These are phyloP conservation scores for Dictyostelium capitatum DNA, from an alignment of 78 protist species.

Conservation along the genomic window DNA sequence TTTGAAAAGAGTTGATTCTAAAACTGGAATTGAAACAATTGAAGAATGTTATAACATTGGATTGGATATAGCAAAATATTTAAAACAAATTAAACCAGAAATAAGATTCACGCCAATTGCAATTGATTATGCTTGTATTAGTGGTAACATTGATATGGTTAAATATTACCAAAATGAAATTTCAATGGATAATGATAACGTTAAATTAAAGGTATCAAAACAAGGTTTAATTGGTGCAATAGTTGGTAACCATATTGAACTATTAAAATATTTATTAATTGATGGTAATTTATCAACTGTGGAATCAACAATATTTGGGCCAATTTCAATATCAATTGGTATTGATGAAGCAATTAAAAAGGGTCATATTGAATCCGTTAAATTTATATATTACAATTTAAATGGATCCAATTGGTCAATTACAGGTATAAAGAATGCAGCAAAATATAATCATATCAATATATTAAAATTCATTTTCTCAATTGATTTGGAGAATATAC, in stretches of 20 bases:
- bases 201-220: not conserved
- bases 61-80: not conserved
- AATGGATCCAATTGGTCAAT: not conserved
- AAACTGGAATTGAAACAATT: not conserved
- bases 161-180: not conserved
- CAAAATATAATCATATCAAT: not conserved
- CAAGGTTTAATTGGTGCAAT: not conserved
- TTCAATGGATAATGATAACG: not conserved
- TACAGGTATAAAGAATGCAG: not conserved
- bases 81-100: not conserved
- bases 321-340: not conserved
- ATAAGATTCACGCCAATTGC: not conserved
- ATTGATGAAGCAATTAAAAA: not conserved
- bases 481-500: not conserved
- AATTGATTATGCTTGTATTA: not conserved
- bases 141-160: slow-evolving; percentile 8
- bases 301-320: too few relatives aligned
- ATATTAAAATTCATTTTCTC: not conserved
- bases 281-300: too few relatives aligned
- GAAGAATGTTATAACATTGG: not conserved
- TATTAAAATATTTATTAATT: not conserved
- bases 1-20: not conserved
- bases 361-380: not conserved
- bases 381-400: not conserved
- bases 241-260: not conserved